Conservation (phyloP, 805 yeast genomes). For the Torulaspora indica region DNA sequence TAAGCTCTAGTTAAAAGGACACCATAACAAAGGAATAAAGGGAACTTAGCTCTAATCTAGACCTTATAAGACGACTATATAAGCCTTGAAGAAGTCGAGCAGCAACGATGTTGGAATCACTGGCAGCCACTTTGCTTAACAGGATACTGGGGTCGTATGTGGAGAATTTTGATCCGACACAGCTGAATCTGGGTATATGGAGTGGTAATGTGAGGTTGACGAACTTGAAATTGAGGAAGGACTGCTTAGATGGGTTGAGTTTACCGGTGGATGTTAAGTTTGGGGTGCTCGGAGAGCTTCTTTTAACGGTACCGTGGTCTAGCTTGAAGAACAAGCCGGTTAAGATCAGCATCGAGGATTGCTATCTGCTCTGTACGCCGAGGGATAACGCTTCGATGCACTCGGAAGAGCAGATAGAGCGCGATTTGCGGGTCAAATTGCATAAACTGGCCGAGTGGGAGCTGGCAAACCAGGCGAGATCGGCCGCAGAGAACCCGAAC, state of each 20-base stretch:
- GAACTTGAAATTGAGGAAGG: constrained; percentile 75
- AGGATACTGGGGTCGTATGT: constrained; percentile 51
- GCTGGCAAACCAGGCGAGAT: constrained; percentile 44
- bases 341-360: constrained; percentile 79
- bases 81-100: too few relatives aligned
- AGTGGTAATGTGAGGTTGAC: constrained; percentile 89
- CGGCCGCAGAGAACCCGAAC: constrained; percentile 32
- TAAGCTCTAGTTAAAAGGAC: neutral
- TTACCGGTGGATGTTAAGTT: constrained; percentile 82
- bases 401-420: constrained; percentile 50
- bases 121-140: constrained; percentile 36
- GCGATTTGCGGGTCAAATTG: constrained; percentile 61
- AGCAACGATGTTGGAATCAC: constrained; percentile 38
- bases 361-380: constrained; percentile 77
- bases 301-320: constrained; percentile 95
- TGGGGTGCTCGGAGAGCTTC: constrained; percentile 86
- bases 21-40: neutral
- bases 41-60: neutral
- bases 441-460: constrained; percentile 64
- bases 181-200: constrained; percentile 94
- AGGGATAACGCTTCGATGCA: constrained; percentile 52
- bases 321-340: constrained; percentile 91
- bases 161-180: constrained; percentile 93
- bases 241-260: constrained; percentile 79
- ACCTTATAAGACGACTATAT: too few relatives aligned